Evolutionary conservation across 768 basidiomycete genomes (phyloP).

Genomic region (Coprinopsis marcescibilis): DNA sequence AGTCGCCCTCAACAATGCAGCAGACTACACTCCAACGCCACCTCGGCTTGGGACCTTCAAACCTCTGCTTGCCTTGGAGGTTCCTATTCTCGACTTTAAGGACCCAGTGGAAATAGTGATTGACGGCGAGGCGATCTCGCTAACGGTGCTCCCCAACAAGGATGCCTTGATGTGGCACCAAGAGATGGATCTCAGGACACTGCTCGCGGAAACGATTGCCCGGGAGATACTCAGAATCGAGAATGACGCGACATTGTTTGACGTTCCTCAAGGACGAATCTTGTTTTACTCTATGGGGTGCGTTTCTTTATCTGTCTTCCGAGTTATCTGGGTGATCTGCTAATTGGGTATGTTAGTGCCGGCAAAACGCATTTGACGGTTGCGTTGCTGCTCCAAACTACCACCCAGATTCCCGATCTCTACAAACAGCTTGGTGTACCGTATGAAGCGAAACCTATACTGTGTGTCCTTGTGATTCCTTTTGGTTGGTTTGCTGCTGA

Average conservation of each 20-base stretch:
- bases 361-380: conserved; percentile 6
- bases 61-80: no score
- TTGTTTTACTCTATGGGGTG: conserved; percentile 7
- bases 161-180: conserved; percentile 5
- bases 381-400: not conserved
- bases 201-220: not conserved
- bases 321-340: no score
- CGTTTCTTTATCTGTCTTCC: not conserved
- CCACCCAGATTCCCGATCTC: not conserved
- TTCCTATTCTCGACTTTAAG: no score
- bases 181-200: not conserved
- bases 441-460: not conserved
- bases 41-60: no score
- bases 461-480: conserved; percentile 1
- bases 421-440: not conserved
- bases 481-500: not conserved
- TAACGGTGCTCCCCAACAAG: no score
- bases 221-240: conserved; percentile 1
- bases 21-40: no score
- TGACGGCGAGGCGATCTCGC: no score
- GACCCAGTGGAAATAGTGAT: no score
- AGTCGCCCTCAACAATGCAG: no score
- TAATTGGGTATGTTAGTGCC: not conserved
- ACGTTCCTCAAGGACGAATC: conserved; percentile 3
- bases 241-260: not conserved